Evolutionary conservation across 164 flowering plant species (phyloP), one percentile per base, ranked within the genome.

Genomic region (Aristolochia fimbriata): DNA sequence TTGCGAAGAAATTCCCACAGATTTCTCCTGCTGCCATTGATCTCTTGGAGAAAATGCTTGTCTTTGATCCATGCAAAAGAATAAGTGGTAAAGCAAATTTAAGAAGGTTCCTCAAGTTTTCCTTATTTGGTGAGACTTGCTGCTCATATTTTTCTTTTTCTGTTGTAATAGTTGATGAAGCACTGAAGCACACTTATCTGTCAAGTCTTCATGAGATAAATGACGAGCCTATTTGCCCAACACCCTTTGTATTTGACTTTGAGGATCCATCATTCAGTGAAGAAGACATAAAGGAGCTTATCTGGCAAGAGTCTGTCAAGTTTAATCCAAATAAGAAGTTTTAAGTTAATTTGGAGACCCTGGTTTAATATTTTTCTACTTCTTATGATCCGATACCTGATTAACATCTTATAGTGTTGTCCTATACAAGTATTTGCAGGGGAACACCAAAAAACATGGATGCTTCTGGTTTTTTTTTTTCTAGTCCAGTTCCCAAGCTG

Each of bases 21-120:
- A 56, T 74, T 22, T 75, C 89, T n/a, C 83, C 81, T 15, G 55
- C 65, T 53, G 96, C 96, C 58, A 71, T 88, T 55, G 96, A 91
- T 73, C 92, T 91, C 66, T 83, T 81, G 21, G 92, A 86, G 76
- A 83, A 59, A 62, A 91, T 91, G 97, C 80, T 91, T n/a, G 88
- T 86, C 17, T 93, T 93, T 66, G 96, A 93, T 80, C 99, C 99
- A 19, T 63, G 68, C 70, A 90, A 85, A 70, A 88, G 99, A 33
- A 93, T 90, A 57, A 83, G 89, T 48, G 94, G 98, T 89, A 77
- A 51, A 58, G 9, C 7, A 23, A 62, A 7, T 37, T 24, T 47
- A 51, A 43, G 19, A 43, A 41, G 0, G 12, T 37, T 37, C 9
- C 12, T 20, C 24, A 2, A 15, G 22, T 15, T 20, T 25, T 37